Evolutionary conservation across 163 green algal genomes (phyloP).

Genomic region (Chlorella variabilis): DNA sequence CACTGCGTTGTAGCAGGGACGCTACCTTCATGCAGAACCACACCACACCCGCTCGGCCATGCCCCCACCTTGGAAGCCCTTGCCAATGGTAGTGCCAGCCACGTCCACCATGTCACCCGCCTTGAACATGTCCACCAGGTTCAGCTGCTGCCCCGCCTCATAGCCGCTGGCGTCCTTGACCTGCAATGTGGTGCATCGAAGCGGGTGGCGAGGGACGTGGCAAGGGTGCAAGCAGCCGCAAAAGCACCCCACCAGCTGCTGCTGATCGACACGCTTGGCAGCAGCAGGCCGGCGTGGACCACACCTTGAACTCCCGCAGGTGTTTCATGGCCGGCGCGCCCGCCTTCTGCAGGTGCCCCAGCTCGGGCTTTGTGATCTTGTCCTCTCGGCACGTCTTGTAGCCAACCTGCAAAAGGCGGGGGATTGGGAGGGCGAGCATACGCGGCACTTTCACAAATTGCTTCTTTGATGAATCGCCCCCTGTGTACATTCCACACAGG

Average conservation of each 20-base stretch:
- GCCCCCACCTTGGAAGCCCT: slow-evolving; percentile 88
- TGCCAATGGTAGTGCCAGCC: slow-evolving; percentile 89
- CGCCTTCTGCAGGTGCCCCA: slow-evolving; percentile 93
- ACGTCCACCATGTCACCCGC: slow-evolving; percentile 94
- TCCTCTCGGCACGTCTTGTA: slow-evolving; percentile 83
- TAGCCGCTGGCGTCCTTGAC: slow-evolving; percentile 59
- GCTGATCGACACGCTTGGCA: no score
- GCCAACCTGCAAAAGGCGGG: slow-evolving; percentile 59
- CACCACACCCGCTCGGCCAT: no score
- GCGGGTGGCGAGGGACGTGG: no score
- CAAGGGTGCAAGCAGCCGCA: no score
- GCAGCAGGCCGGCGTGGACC: no score
- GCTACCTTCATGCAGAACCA: neutral
- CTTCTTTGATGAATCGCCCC: no score
- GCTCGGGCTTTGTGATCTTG: slow-evolving; percentile 94
- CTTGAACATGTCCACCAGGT: slow-evolving; percentile 89
- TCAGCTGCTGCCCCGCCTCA: slow-evolving; percentile 85
- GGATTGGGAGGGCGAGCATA: no score
- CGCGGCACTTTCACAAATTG: no score
- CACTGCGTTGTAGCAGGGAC: no score
- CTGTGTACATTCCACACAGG: no score
- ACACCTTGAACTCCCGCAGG: slow-evolving; percentile 94
- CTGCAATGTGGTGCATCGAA: slow-evolving; percentile 13
- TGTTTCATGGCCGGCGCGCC: slow-evolving; percentile 82
- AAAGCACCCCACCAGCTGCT: no score